Conservation (phyloP, 2,329 filamentous ascomycete genomes). For the Pseudogymnoascus sp. region DNA sequence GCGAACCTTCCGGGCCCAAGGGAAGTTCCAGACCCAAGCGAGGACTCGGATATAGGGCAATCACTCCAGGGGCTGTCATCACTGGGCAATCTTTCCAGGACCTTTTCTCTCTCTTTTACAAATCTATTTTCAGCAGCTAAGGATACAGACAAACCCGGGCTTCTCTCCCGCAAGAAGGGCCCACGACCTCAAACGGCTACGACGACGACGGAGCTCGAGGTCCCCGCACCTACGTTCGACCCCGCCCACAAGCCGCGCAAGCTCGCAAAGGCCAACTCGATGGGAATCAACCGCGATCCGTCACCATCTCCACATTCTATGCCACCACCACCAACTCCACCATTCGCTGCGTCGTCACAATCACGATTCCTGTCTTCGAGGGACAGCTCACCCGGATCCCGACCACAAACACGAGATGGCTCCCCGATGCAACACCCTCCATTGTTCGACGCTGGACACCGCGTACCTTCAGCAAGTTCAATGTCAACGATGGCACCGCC, state of each 20-base stretch:
- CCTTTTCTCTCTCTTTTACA: neutral
- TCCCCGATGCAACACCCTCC: neutral
- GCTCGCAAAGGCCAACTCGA: slow-evolving; percentile 4
- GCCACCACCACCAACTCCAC: neutral
- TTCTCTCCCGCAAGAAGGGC: neutral
- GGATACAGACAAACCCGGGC: slow-evolving; percentile 3
- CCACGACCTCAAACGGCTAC: neutral
- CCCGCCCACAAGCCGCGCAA: slow-evolving; percentile 1
- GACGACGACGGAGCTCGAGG: neutral
- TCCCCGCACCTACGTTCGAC: neutral
- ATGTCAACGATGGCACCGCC: neutral
- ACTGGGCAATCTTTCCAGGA: neutral
- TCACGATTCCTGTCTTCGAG: neutral
- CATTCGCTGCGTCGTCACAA: neutral
- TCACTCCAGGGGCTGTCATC: neutral
- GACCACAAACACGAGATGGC: slow-evolving; percentile 1
- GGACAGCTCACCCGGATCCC: slow-evolving; percentile 1
- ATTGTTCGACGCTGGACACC: neutral
- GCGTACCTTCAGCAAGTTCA: neutral
- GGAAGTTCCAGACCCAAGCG: neutral
- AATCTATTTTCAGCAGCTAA: slow-evolving; percentile 6
- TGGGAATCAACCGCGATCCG: neutral
- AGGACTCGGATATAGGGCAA: neutral
- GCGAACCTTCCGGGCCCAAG: neutral
- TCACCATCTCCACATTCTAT: slow-evolving; percentile 1